Evolutionary conservation across 2,329 filamentous ascomycete genomes (phyloP), one percentile per base, ranked within the genome.

Genomic region (Scleromitrula shiraiana): DNA sequence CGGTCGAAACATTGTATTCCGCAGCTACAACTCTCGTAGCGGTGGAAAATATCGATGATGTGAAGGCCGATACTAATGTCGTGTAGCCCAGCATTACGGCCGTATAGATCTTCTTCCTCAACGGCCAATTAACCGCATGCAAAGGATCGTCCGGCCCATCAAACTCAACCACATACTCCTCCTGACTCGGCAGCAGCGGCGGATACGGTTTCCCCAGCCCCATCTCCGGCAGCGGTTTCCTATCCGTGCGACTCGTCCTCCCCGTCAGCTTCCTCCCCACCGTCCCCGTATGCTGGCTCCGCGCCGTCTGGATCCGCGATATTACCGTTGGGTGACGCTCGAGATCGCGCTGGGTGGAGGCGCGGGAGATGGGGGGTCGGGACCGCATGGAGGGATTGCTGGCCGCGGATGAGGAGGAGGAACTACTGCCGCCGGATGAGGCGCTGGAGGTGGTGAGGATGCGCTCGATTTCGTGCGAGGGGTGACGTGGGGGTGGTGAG

Each of bases 111-210:
- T 95, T 95, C 71, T 86, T 90, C 62, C 70, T 77, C 46, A 85
- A 61, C 0, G 85, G 75, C 89, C 89, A 95, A 64, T 95, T 95
- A 68, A 91, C 85, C 1, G 88, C 84, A 65, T 95, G 88, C 51
- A 90, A 62, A 2, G 88, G 88, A 60, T 95, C 89, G 54, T 89
- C 75, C 1, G 80, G 83, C 0, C 88, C 89, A 57, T 90, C 83
- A 61, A 95, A 95, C 65, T 88, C 85, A 36, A 90, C 85, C 0
- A 89, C 84, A 61, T 90, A 91, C 54, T 86, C 80, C 58, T 90
- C 85, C 57, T 76, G 73, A 12, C 81, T 78, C 2, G 85, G 84
- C 35, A 90, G 63, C 0, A 70, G 72, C 3, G 85, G 85, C 3
- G 86, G 86, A 59, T 80, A 88, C 0, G 80, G 73, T 67, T 88